These are phyloP conservation scores for Venturia asperata DNA, from an alignment of 2,329 filamentous ascomycete species.

Conservation along the genomic window DNA sequence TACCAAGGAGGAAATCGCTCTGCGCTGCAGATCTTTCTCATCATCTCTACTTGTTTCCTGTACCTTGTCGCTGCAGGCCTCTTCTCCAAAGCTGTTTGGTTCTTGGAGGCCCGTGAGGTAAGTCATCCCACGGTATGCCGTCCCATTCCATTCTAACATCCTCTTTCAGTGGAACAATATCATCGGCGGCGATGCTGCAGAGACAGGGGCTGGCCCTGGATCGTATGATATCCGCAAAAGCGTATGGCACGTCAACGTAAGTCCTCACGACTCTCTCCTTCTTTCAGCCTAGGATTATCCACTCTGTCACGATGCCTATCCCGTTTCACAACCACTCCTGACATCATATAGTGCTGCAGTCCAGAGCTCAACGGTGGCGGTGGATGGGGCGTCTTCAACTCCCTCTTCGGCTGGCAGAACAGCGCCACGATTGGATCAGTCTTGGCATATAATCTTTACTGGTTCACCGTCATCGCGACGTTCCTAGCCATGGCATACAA, in stretches of 20 bases:
- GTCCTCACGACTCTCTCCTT: slow-evolving; percentile 27
- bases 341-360: slow-evolving; percentile 59
- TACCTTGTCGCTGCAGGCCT: slow-evolving; percentile 79
- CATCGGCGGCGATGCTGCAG: slow-evolving; percentile 56
- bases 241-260: slow-evolving; percentile 75
- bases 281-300: background rate
- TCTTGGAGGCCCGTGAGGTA: slow-evolving; percentile 56
- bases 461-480: slow-evolving; percentile 61
- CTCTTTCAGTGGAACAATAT: slow-evolving; percentile 54
- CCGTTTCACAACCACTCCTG: background rate
- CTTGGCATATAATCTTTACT: slow-evolving; percentile 82
- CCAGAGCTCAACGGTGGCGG: slow-evolving; percentile 64
- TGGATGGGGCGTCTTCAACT: slow-evolving; percentile 83
- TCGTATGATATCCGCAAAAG: slow-evolving; percentile 72
- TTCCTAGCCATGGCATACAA: slow-evolving; percentile 61
- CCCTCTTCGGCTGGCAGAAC: slow-evolving; percentile 80
- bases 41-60: slow-evolving; percentile 71
- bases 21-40: slow-evolving; percentile 69
- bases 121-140: slow-evolving; percentile 17
- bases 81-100: slow-evolving; percentile 71
- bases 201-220: slow-evolving; percentile 60
- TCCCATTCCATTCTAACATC: slow-evolving; percentile 10
- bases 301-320: background rate
- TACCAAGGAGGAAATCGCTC: slow-evolving; percentile 69
- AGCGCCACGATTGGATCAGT: slow-evolving; percentile 82